Evolutionary conservation across 2,329 filamentous ascomycete genomes (phyloP), one percentile per base, ranked within the genome.

Genomic region (Bisporella sp.): DNA sequence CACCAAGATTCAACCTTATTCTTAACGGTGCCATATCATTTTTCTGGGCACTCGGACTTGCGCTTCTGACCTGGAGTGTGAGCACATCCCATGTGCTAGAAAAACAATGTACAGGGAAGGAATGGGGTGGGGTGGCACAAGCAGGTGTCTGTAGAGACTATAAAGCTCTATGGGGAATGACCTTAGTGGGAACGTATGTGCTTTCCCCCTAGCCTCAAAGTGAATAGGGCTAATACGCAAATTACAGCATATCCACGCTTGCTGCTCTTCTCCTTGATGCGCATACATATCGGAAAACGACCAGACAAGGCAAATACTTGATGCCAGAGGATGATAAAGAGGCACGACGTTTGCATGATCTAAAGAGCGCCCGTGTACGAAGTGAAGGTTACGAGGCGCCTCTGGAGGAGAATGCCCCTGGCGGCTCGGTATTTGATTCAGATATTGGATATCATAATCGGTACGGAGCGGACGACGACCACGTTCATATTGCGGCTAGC

Each of bases 141-240:
- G 57, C 57, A 9, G 50, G 53, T 7, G 57, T 64, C 7, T 64
- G 62, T 42, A 54, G 57, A 40, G 61, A 64, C 43, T 64, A 64
- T 31, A 64, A 63, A 41, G 54, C 57, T 21, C 35, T 64, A 12
- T 64, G 62, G 62, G 44, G 53, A 8, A 62, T 63, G 55, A 60
- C 61, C 1, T 48, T 64, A 32, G 41, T 59, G 44, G 62, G 56
- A 28, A 58, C 59, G 60, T 61, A 53, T 31, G 60, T 58, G 41
- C 31, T 37, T 45, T 8, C 6, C 32, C 41, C 9, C 30, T 31
- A n/a, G 11, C 13, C 41, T 41, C 31, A 31, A 41, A 21, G 21
- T 13, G 13, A 33, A 9, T 30, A 50, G 47, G 39, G 33, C 41
- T 32, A n/a, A 29, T 6, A 28, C 5, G 21, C 28, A 30, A 30